Evolutionary conservation across 164 flowering plant genomes (phyloP), one percentile per base, ranked within the genome.

Genomic region (Sextonia rubra): DNA sequence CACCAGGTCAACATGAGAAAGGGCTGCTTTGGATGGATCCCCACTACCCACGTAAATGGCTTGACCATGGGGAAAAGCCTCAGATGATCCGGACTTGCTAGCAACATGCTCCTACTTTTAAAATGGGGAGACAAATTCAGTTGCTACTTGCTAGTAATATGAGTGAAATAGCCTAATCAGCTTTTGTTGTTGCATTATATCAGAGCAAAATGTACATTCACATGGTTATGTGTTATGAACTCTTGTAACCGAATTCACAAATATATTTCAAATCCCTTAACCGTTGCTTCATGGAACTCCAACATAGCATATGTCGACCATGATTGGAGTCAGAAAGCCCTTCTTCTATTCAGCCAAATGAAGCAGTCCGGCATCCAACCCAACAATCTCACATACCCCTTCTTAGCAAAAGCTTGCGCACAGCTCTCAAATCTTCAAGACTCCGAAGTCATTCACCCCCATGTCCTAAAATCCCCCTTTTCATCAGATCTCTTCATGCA

Each of bases 341-440:
- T 89, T 49, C 74, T 77, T 18, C 83, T 86, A 47, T 87, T 81
- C 56, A 81, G 79, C 74, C 86, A 82, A 75, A 81, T 89, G 89
- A 85, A 84, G 75, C 85, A 78, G 75, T 68, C 65, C 7, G 79
- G 76, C 47, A 9, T 75, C 2, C 69, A 77, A 27, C 91, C 94
- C n/a, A 70, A 90, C 85, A 74, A 83, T 69, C 67, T 82, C 30
- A 86, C 94, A 64, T 86, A 86, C 69, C 89, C 88, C 56, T 78
- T 85, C 69, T n/a, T 88, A 1, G 83, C 85, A 29, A 88, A 90
- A 77, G 90, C 89, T 9, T 90, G 89, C 63, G 86, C 80, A 2
- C 80, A 82, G 81, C 83, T 83, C 48, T 73, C 81, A 2, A 66
- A 79, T 69, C 77, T 77, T 68, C 60, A 12, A 48, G 60, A 56